These are phyloP conservation scores for Hypoxylon sp. DNA, from an alignment of 2,329 filamentous ascomycete genomes.

Conservation along the genomic window DNA sequence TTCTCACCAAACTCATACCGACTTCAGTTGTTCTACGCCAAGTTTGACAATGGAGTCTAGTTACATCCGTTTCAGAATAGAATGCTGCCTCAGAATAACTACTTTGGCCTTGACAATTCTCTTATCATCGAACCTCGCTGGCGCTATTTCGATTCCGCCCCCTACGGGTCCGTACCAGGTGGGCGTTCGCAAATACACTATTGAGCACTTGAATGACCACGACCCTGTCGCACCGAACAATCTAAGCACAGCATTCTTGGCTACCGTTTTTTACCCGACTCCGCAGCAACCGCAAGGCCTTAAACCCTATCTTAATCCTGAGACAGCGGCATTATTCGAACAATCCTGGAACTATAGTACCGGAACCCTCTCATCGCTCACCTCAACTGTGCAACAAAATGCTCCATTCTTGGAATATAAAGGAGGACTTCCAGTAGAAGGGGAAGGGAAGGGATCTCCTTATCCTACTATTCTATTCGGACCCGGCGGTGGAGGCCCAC, in stretches of 20 bases:
- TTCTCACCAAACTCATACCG: background rate
- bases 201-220: constrained; percentile 40
- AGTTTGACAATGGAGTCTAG: background rate
- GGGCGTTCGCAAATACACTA: constrained; percentile 43
- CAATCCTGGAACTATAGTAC: constrained; percentile 35
- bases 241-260: constrained; percentile 48
- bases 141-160: background rate
- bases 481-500: constrained; percentile 42
- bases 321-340: constrained; percentile 42
- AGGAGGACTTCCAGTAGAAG: background rate
- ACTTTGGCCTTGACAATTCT: background rate
- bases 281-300: constrained; percentile 34
- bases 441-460: constrained; percentile 6
- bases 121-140: background rate
- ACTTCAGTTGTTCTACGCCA: background rate
- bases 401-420: constrained; percentile 33
- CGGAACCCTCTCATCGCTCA: constrained; percentile 42
- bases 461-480: constrained; percentile 46
- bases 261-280: constrained; percentile 49
- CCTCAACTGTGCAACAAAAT: constrained; percentile 38
- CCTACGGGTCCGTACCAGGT: constrained; percentile 45
- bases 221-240: constrained; percentile 49
- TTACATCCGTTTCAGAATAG: background rate
- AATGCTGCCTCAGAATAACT: background rate
- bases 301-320: constrained; percentile 46